Evolutionary conservation across 345 rosid genomes (phyloP).

Genomic region (Carallia pectinifolia): DNA sequence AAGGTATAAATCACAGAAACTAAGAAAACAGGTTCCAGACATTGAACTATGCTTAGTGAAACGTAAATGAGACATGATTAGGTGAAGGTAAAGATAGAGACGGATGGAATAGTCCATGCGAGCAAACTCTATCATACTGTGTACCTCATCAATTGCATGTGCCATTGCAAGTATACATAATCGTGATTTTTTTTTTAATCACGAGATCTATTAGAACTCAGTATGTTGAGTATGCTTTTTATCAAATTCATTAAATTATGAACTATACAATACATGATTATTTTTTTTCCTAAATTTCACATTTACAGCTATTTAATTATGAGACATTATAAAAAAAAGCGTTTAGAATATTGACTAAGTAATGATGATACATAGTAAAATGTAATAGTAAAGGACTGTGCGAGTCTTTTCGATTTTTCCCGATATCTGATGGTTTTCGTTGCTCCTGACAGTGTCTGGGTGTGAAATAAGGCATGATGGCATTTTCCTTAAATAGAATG

Average conservation of each 20-base stretch:
- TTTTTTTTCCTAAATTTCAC: no score
- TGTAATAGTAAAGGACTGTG: no score
- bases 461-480: constrained; percentile 63
- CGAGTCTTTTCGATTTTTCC: constrained; percentile 42
- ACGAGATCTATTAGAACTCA: neutral
- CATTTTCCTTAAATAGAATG: constrained; percentile 55
- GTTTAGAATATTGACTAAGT: no score
- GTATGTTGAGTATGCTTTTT: no score
- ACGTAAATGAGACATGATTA: constrained; percentile 12
- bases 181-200: neutral
- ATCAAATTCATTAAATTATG: no score
- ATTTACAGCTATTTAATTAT: no score
- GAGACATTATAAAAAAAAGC: no score
- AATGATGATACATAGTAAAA: no score
- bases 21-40: neutral
- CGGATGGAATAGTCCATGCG: neutral
- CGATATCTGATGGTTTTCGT: constrained; percentile 66
- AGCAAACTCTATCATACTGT: constrained; percentile 14
- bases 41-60: constrained; percentile 16
- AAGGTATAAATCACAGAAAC: neutral
- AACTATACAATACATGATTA: no score
- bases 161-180: neutral
- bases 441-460: constrained; percentile 81
- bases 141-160: neutral
- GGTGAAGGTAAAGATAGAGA: neutral